These are phyloP conservation scores for Ilex asprella DNA, from an alignment of 257 asterid species.

Conservation along the genomic window DNA sequence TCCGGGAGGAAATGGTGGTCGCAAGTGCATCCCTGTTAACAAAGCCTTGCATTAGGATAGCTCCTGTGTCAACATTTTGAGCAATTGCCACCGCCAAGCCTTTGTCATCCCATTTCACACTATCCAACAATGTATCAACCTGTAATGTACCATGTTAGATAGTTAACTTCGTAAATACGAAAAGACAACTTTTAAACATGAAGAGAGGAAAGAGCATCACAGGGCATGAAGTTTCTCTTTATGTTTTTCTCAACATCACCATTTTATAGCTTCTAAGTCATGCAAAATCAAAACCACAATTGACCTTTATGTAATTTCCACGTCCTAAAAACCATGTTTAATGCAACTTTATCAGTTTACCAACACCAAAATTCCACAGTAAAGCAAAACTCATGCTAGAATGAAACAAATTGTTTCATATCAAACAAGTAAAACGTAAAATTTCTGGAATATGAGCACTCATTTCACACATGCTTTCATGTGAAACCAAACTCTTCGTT, in stretches of 20 bases:
- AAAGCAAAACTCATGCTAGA: no score
- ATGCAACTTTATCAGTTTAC: no score
- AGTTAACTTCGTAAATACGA: background rate
- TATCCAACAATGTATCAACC: conserved; percentile 74
- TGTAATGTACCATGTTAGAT: conserved; percentile 14
- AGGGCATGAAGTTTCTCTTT: background rate
- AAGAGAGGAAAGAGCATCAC: background rate
- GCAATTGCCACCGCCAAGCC: conserved; percentile 93
- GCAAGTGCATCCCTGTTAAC: conserved; percentile 67
- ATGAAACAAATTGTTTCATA: no score
- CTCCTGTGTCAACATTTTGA: conserved; percentile 88
- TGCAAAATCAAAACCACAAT: no score
- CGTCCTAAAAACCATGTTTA: no score
- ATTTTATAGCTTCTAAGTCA: no score
- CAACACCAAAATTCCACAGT: no score
- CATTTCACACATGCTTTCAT: background rate
- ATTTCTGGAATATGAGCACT: no score
- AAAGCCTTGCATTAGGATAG: conserved; percentile 89
- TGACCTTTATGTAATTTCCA: no score
- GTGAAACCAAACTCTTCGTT: background rate
- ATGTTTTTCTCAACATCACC: background rate
- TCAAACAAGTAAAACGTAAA: no score
- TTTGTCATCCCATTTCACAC: conserved; percentile 89
- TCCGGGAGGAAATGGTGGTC: conserved; percentile 57
- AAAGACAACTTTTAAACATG: background rate